phyloP scores from a whole-genome alignment of 306 rosid genomes.

The Prunus dulcis region DNA sequence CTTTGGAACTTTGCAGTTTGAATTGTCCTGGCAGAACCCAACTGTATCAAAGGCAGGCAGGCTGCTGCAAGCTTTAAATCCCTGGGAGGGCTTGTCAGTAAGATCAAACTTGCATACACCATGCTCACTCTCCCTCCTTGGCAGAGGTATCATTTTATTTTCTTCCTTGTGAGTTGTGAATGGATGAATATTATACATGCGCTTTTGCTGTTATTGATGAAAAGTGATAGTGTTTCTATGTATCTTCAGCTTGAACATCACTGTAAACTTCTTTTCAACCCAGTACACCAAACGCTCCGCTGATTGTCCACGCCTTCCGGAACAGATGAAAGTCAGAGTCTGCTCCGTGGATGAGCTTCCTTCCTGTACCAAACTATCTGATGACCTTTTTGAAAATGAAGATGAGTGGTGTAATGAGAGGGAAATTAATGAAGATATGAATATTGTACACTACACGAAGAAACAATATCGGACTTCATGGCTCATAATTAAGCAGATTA shows the following conservation, averaged over 20 bases:
- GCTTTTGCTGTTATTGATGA: not conserved
- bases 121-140: slow-evolving; percentile 91
- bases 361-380: slow-evolving; percentile 38
- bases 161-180: not conserved
- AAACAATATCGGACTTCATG: slow-evolving; percentile 20
- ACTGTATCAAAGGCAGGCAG: slow-evolving; percentile 78
- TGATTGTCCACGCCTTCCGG: slow-evolving; percentile 72
- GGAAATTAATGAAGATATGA: slow-evolving; percentile 27
- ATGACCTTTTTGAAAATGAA: slow-evolving; percentile 44
- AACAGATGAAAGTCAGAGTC: slow-evolving; percentile 59
- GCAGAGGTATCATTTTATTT: slow-evolving; percentile 39
- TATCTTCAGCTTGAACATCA: slow-evolving; percentile 66
- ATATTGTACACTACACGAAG: slow-evolving; percentile 28
- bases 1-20: slow-evolving; percentile 63
- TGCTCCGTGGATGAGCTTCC: slow-evolving; percentile 76
- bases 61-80: slow-evolving; percentile 79
- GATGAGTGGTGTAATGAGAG: slow-evolving; percentile 35
- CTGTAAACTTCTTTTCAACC: slow-evolving; percentile 79
- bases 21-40: slow-evolving; percentile 99
- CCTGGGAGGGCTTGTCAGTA: slow-evolving; percentile 75
- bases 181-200: not conserved
- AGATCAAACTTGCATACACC: slow-evolving; percentile 85
- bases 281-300: slow-evolving; percentile 64
- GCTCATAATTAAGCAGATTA: slow-evolving; percentile 19
- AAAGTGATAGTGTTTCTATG: slow-evolving; percentile 22